phyloP scores from a whole-genome alignment of 2,329 filamentous ascomycete genomes.

The Mollisia scopiformis region DNA sequence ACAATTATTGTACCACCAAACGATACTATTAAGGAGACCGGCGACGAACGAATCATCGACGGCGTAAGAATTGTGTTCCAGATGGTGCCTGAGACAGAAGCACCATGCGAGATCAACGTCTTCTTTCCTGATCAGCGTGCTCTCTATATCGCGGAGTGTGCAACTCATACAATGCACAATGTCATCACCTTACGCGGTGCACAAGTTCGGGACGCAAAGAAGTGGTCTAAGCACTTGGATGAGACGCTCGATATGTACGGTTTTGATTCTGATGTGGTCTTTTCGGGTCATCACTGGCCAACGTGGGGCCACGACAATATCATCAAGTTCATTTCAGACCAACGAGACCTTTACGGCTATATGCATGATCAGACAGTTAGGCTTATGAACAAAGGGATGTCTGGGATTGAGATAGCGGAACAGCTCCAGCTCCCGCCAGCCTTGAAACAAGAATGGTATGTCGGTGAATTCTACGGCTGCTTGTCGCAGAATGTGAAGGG shows the following conservation, averaged over 20 bases:
- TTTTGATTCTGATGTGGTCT: conserved; percentile 38
- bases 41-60: conserved; percentile 37
- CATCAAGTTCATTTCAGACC: conserved; percentile 35
- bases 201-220: conserved; percentile 43
- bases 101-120: conserved; percentile 46
- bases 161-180: conserved; percentile 46
- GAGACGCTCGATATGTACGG: conserved; percentile 41
- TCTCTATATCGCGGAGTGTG: conserved; percentile 43
- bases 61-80: conserved; percentile 45
- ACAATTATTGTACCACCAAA: conserved; percentile 41
- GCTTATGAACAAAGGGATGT: conserved; percentile 42
- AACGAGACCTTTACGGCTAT: conserved; percentile 45
- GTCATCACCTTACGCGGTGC: conserved; percentile 46
- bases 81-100: conserved; percentile 45
- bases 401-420: conserved; percentile 45
- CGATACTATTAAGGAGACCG: conserved; percentile 36
- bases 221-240: conserved; percentile 44
- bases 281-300: conserved; percentile 46
- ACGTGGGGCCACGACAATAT: conserved; percentile 40
- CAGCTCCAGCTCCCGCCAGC: conserved; percentile 37
- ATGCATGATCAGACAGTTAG: conserved; percentile 45
- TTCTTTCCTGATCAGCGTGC: conserved; percentile 42
- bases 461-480: conserved; percentile 42
- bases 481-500: conserved; percentile 44
- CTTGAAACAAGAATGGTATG: conserved; percentile 36